A percentile compares a stretch with the other conserved stretches of the same genome.
These are phyloP conservation scores for Chlorophyllum brunneum DNA, from an alignment of 768 basidiomycete species.

Conservation along the genomic window DNA sequence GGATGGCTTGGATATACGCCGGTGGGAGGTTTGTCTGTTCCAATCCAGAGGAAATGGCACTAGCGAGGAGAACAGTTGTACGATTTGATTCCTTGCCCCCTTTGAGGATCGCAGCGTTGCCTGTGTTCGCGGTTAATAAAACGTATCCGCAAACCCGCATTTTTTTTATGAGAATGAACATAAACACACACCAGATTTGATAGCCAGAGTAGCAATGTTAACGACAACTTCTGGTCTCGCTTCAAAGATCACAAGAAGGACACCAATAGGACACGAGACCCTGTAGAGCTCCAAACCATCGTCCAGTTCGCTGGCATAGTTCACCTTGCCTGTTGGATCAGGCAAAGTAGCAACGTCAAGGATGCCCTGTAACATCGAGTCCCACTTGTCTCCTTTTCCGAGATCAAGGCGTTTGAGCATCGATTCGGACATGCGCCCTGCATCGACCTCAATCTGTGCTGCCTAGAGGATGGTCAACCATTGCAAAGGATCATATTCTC, in stretches of 20 bases:
- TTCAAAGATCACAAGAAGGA: conserved; percentile 95
- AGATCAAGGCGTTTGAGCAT: conserved; percentile 87
- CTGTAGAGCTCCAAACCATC: conserved; percentile 86
- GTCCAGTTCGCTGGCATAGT: conserved; percentile 89
- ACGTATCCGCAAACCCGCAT: too few species aligned
- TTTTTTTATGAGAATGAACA: neutral
- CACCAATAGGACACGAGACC: conserved; percentile 95
- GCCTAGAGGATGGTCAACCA: conserved; percentile 39
- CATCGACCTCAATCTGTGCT: conserved; percentile 72
- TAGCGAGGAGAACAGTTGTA: conserved; percentile 73
- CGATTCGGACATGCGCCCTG: conserved; percentile 80
- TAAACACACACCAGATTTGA: conserved; percentile 82
- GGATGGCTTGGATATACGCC: conserved; percentile 87
- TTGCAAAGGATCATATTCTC: too few species aligned
- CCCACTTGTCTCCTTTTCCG: conserved; percentile 81
- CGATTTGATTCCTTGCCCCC: conserved; percentile 93
- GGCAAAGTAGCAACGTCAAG: conserved; percentile 80
- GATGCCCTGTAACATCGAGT: conserved; percentile 89
- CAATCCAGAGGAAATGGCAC: conserved; percentile 77
- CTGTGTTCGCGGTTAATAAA: conserved; percentile 37
- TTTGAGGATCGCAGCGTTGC: conserved; percentile 95
- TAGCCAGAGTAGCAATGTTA: conserved; percentile 92
- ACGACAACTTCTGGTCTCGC: conserved; percentile 97
- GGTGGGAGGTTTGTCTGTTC: conserved; percentile 67
- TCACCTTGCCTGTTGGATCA: conserved; percentile 82